Percentiles rank a stretch among this genome's conserved stretches.
Evolutionary conservation across 2,329 filamentous ascomycete genomes (phyloP).

Genomic region (Verticillium nubilum): DNA sequence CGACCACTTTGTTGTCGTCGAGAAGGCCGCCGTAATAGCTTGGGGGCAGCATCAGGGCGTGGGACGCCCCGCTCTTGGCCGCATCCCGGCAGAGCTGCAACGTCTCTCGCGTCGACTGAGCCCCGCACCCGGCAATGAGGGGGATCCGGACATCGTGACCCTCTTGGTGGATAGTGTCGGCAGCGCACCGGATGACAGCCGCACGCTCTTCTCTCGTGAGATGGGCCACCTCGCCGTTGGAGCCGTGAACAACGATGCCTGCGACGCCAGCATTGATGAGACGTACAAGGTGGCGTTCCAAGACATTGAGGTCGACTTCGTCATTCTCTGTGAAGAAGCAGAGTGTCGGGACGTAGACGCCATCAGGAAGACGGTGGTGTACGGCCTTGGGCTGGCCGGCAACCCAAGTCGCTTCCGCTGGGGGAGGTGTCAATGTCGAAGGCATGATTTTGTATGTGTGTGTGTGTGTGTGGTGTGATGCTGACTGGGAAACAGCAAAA

Average conservation of each 20-base stretch:
- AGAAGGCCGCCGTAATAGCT: slow-evolving; percentile 61
- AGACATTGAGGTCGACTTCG: slow-evolving; percentile 23
- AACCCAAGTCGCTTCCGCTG: neutral
- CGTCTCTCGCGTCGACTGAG: slow-evolving; percentile 62
- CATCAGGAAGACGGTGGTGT: slow-evolving; percentile 10
- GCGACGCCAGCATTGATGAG: slow-evolving; percentile 53
- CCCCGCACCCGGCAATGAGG: slow-evolving; percentile 64
- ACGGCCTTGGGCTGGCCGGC: slow-evolving; percentile 7
- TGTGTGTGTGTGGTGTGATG: neutral
- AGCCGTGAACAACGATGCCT: slow-evolving; percentile 64
- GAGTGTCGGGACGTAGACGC: slow-evolving; percentile 31
- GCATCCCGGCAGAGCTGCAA: slow-evolving; percentile 63
- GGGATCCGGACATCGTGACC: slow-evolving; percentile 60
- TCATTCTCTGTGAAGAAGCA: slow-evolving; percentile 29
- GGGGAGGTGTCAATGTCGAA: neutral
- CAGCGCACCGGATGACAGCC: slow-evolving; percentile 62
- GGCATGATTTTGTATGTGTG: slow-evolving; percentile 1
- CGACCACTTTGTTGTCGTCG: slow-evolving; percentile 48
- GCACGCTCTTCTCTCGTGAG: slow-evolving; percentile 64
- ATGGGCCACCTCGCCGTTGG: slow-evolving; percentile 70
- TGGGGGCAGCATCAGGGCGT: slow-evolving; percentile 62
- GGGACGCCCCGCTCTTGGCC: slow-evolving; percentile 57
- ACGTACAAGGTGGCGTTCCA: slow-evolving; percentile 26
- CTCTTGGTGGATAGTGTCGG: slow-evolving; percentile 56
- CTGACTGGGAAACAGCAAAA: no score